phyloP scores from a whole-genome alignment of 139 green algal species.

The Chlamydomonas sp. region DNA sequence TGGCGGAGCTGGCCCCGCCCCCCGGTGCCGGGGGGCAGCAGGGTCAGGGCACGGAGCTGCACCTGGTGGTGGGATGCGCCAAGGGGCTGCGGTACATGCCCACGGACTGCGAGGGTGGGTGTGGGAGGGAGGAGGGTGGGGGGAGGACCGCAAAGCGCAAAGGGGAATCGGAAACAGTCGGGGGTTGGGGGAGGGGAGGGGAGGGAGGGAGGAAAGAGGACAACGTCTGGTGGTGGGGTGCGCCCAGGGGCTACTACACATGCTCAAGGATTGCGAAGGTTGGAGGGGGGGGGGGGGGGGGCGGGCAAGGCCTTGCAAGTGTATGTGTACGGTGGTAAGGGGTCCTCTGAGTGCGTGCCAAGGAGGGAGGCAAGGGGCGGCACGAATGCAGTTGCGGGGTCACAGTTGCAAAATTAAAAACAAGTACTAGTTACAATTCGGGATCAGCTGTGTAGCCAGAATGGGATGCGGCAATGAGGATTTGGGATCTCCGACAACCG shows the following conservation, averaged over 20 bases:
- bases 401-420: no score
- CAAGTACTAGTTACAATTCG: no score
- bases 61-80: slow-evolving; percentile 88
- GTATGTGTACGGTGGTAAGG: no score
- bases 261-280: slow-evolving; percentile 73
- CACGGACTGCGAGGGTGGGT: slow-evolving; percentile 67
- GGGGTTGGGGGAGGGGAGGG: not conserved
- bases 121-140: not conserved
- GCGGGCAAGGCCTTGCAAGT: not conserved
- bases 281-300: not conserved
- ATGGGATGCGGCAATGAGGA: no score
- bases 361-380: not conserved
- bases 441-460: no score
- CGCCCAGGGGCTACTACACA: slow-evolving; percentile 81
- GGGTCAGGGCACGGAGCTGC: slow-evolving; percentile 36
- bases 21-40: slow-evolving; percentile 4
- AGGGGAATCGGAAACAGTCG: not conserved
- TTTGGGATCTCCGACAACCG: no score
- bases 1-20: slow-evolving; percentile 72
- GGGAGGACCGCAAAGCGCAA: not conserved
- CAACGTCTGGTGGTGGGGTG: slow-evolving; percentile 25
- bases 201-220: no score
- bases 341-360: no score
- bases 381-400: no score
- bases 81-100: slow-evolving; percentile 89